Conservation (phyloP, 2,329 filamentous ascomycete species). For the Clonostachys chloroleuca region DNA sequence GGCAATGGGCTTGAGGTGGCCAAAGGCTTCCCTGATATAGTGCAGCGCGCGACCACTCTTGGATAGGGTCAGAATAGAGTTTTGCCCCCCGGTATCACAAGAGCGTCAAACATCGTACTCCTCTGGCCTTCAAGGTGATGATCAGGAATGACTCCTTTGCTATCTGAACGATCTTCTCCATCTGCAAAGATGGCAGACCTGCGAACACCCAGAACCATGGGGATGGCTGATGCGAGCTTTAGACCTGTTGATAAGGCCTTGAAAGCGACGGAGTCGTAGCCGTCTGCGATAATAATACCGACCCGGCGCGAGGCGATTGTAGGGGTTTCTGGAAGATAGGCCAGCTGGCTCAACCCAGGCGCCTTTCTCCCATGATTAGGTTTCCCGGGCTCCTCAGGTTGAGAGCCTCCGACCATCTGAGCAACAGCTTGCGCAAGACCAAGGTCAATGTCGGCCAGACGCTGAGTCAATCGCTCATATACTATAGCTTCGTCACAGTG, state of each 20-base stretch:
- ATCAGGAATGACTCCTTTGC: constrained; percentile 59
- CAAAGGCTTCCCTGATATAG: constrained; percentile 77
- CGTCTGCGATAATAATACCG: constrained; percentile 73
- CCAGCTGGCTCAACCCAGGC: constrained; percentile 64
- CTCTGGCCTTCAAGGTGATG: constrained; percentile 79
- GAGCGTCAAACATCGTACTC: constrained; percentile 75
- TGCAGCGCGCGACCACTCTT: constrained; percentile 70
- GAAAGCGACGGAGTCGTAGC: constrained; percentile 66
- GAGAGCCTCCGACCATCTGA: constrained; percentile 61
- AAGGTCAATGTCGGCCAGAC: constrained; percentile 69
- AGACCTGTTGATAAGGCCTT: constrained; percentile 60
- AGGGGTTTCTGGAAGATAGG: constrained; percentile 57
- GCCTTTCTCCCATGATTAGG: constrained; percentile 64
- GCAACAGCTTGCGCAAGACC: constrained; percentile 65
- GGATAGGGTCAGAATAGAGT: constrained; percentile 56
- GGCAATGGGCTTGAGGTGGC: constrained; percentile 75
- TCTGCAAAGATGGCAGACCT: constrained; percentile 62
- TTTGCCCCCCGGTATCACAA: constrained; percentile 72
- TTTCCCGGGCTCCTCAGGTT: constrained; percentile 45
- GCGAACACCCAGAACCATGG: constrained; percentile 68
- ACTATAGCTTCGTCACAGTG: constrained; percentile 78
- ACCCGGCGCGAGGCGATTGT: constrained; percentile 69
- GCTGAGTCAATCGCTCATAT: constrained; percentile 64
- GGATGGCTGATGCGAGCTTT: constrained; percentile 57
- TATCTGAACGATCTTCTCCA: constrained; percentile 45